Evolutionary conservation across 2,329 filamentous ascomycete genomes (phyloP).

Genomic region (Fusarium fracticaudum): DNA sequence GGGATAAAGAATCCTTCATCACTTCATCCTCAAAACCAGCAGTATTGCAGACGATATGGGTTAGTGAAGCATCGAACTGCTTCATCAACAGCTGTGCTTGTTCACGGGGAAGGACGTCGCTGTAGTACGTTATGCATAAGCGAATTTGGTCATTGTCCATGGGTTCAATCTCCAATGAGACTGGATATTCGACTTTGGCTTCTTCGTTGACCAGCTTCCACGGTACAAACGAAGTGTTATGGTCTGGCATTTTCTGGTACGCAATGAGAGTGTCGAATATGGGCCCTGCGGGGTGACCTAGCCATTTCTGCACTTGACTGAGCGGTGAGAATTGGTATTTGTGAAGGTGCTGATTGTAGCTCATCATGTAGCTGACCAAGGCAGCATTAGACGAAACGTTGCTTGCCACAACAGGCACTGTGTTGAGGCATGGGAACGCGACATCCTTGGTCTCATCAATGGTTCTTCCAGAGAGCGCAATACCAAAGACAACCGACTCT

Average conservation of each 20-base stretch:
- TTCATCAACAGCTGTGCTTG: slow-evolving; percentile 74
- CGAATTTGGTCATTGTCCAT: slow-evolving; percentile 56
- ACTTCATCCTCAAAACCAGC: slow-evolving; percentile 53
- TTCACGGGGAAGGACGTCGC: slow-evolving; percentile 70
- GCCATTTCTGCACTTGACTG: slow-evolving; percentile 75
- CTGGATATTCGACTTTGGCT: slow-evolving; percentile 77
- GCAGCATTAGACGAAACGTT: slow-evolving; percentile 63
- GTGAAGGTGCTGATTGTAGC: slow-evolving; percentile 70
- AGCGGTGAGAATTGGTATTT: slow-evolving; percentile 79
- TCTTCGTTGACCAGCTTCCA: slow-evolving; percentile 74
- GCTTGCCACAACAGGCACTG: slow-evolving; percentile 75
- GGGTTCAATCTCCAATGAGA: slow-evolving; percentile 83
- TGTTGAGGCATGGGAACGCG: slow-evolving; percentile 83
- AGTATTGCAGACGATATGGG: slow-evolving; percentile 63
- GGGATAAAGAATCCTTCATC: slow-evolving; percentile 39
- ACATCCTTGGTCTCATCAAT: slow-evolving; percentile 66
- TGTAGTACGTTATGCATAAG: slow-evolving; percentile 73
- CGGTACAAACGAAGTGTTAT: slow-evolving; percentile 39
- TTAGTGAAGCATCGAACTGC: slow-evolving; percentile 77
- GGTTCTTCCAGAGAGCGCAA: slow-evolving; percentile 80
- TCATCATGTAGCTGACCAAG: slow-evolving; percentile 71
- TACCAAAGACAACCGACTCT: slow-evolving; percentile 76
- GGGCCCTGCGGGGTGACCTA: slow-evolving; percentile 69
- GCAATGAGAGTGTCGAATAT: slow-evolving; percentile 89
- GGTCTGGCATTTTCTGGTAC: slow-evolving; percentile 71